Evolutionary conservation across 2,329 filamentous ascomycete genomes (phyloP), one percentile per base, ranked within the genome.

Genomic region (Sporothrix sp.): DNA sequence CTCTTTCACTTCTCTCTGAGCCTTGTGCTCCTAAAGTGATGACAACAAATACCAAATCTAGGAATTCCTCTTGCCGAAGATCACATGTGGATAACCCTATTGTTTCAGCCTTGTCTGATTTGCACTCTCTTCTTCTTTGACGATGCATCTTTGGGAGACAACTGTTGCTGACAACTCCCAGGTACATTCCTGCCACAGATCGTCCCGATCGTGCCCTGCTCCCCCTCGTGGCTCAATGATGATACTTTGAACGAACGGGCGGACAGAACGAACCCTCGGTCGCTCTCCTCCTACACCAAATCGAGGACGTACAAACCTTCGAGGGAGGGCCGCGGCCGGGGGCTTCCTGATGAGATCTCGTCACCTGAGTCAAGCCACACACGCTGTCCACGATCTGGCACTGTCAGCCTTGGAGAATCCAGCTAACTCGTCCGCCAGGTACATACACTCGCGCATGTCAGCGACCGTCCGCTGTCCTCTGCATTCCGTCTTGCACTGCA

Each of bases 71-170:
- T 75, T 79, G 68, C 78, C 74, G 75, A 81, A 81, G 70, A 79
- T 59, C 78, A 63, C 54, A 80, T 81, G 78, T 81, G 71, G 78
- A 81, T 68, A 71, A 67, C 57, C 54, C 68, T 58, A 49, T 57
- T 67, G 78, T 81, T 81, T 81, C 77, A 81, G 78, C 78, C 78
- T 81, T 81, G 77, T 81, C 78, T 81, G 78, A 81, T 70, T 68
- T 23, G 52, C 50, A 52, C 52, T 56, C 56, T 54, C 60, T 59
- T 54, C 23, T 42, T 27, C 39, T 35, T 21, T 23, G 10, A 33
- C 7, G 7, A 33, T 49, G 14, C 18, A 13, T 44, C 18, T 37
- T 18, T 13, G 43, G 33, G 46, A 33, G 49, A 45, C 36, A 14
- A 16, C 10, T 28, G 5, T 53, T 54, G 51, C 56, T 60, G 57